These are phyloP conservation scores for Plenodomus tracheiphilus DNA, from an alignment of 2,329 filamentous ascomycete species.

Conservation along the genomic window DNA sequence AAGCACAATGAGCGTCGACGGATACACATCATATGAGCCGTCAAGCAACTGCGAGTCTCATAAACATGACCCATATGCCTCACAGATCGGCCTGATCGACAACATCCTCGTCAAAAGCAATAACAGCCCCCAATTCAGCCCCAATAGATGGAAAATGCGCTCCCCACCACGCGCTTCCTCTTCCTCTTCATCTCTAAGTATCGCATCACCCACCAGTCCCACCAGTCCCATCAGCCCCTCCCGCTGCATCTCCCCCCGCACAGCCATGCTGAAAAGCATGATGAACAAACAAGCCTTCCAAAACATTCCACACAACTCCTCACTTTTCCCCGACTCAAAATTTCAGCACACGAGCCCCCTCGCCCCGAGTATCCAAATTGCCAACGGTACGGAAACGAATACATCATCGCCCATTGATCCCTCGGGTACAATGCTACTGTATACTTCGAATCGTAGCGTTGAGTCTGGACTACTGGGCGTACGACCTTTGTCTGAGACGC, in stretches of 20 bases:
- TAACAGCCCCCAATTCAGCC: background rate
- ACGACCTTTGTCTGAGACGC: conserved; percentile 31
- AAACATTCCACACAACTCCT: conserved; percentile 3
- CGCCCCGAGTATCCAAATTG: conserved; percentile 23
- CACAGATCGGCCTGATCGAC: conserved; percentile 19
- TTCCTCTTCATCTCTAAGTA: conserved; percentile 1
- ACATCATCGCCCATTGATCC: conserved; percentile 30
- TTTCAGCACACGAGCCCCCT: background rate
- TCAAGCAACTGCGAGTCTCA: conserved; percentile 17
- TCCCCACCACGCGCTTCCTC: background rate
- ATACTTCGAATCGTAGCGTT: conserved; percentile 34
- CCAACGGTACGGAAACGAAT: conserved; percentile 34
- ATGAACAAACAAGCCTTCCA: conserved; percentile 20
- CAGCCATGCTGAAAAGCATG: conserved; percentile 32
- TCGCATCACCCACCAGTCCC: conserved; percentile 2
- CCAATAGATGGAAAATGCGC: background rate
- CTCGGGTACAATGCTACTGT: conserved; percentile 32
- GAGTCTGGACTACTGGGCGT: conserved; percentile 36
- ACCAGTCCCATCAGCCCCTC: conserved; percentile 22
- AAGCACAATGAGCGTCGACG: conserved; percentile 34
- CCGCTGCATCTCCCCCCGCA: conserved; percentile 23
- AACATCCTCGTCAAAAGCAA: conserved; percentile 5
- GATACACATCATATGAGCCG: conserved; percentile 26
- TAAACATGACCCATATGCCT: conserved; percentile 14
- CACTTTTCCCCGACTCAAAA: background rate